Evolutionary conservation across 2,329 filamentous ascomycete species (phyloP).

Genomic region (Nigrospora oryzae): DNA sequence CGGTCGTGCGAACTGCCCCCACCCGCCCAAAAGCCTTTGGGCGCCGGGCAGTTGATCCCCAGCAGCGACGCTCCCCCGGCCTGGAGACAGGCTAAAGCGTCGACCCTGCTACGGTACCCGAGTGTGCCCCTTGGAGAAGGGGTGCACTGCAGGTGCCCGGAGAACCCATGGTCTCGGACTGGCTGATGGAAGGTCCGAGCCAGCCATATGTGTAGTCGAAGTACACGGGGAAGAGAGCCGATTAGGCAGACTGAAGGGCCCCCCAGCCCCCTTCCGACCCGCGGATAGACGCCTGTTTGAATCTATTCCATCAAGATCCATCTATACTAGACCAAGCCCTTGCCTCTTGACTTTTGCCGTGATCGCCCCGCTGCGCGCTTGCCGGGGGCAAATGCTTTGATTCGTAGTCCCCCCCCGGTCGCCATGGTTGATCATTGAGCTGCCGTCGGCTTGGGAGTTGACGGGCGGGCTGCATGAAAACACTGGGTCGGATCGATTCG

Average conservation of each 20-base stretch:
- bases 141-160: background rate
- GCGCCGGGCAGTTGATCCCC: background rate
- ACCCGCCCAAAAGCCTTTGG: constrained; percentile 2
- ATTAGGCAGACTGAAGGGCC: constrained; percentile 11
- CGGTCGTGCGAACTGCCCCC: constrained; percentile 13
- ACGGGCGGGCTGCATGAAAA: too few relatives aligned
- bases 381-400: background rate
- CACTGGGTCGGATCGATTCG: too few relatives aligned
- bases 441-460: too few relatives aligned
- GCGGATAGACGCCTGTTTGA: constrained; percentile 42
- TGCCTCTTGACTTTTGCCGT: background rate
- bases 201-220: constrained; percentile 10
- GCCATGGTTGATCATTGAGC: too few relatives aligned
- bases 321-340: background rate
- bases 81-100: constrained; percentile 5
- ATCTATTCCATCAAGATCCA: constrained; percentile 32
- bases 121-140: constrained; percentile 1
- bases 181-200: constrained; percentile 6
- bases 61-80: constrained; percentile 1
- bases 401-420: too few relatives aligned
- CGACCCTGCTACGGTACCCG: constrained; percentile 15
- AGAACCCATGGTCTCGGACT: constrained; percentile 1
- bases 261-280: constrained; percentile 15
- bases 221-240: constrained; percentile 18
- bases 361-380: constrained; percentile 8